These are phyloP conservation scores for Arthrobotrys pseudoclavata DNA, from an alignment of 2,329 filamentous ascomycete species.

Conservation along the genomic window DNA sequence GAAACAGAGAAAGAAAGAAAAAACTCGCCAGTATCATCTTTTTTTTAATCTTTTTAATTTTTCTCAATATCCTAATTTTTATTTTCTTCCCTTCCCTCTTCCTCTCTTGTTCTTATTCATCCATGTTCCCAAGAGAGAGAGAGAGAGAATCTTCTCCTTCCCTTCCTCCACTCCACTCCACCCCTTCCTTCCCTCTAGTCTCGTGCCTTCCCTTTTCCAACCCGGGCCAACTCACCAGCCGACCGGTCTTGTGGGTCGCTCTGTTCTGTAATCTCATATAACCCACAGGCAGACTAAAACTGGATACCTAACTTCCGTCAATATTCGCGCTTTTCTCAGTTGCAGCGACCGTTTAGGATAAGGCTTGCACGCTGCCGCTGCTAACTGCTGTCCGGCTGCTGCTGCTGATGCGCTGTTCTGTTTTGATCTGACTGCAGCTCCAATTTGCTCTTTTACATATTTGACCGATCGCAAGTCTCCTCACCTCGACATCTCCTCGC, in stretches of 20 bases:
- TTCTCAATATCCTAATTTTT: background rate
- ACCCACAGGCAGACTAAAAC: background rate
- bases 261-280: conserved; percentile 2
- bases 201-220: conserved; percentile 13
- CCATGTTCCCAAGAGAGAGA: too few relatives aligned
- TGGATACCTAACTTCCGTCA: conserved; percentile 12
- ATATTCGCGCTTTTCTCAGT: conserved; percentile 6
- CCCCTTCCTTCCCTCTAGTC: conserved; percentile 21
- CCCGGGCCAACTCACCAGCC: too few relatives aligned
- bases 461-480: background rate
- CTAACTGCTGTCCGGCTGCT: background rate
- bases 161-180: too few relatives aligned
- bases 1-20: too few relatives aligned
- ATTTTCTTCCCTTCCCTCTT: conserved; percentile 20
- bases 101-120: conserved; percentile 18
- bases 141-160: too few relatives aligned
- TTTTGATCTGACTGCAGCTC: conserved; percentile 12
- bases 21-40: too few relatives aligned
- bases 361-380: conserved; percentile 16
- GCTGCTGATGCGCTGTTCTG: conserved; percentile 3
- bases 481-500: conserved; percentile 9
- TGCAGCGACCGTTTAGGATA: conserved; percentile 17
- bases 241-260: background rate
- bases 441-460: background rate
- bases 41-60: background rate